Evolutionary conservation across 2,329 filamentous ascomycete genomes (phyloP), one percentile per base, ranked within the genome.

Genomic region (Ophiostoma pallidulum): DNA sequence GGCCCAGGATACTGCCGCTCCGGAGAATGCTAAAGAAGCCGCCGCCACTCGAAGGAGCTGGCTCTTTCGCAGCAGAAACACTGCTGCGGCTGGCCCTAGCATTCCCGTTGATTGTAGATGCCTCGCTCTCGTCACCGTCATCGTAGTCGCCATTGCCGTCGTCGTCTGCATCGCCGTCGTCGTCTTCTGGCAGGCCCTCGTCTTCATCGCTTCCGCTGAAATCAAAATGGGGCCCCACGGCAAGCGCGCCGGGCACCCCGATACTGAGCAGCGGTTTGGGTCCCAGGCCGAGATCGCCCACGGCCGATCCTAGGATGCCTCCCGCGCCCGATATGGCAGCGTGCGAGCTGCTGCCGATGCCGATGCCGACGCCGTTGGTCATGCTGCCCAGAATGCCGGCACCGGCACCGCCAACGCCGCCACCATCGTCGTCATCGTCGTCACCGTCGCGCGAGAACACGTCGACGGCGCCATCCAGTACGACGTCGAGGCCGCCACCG

Each of bases 21-120:
- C 78, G 77, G 41, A 82, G 62, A 54, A 82, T 81, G 57, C 76
- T 80, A 62, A 82, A 83, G 55, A 83, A 67, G 64, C 77, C 79
- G 14, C 64, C 63, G 28, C 57, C 59, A n/a, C 58, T 5, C 24
- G 10, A 10, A 28, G 24, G 24, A 28, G 24, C 24, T 10, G 6
- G 24, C 24, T 28, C 10, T n/a, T n/a, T n/a, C n/a, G n/a, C n/a
- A n/a, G n/a, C n/a, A n/a, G n/a, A n/a, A n/a, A n/a, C 24, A 5
- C 5, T 32, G 13, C 14, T 13, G n/a, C 24, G 36, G 39, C 40
- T 43, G 39, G 33, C 41, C 4, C 19, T 19, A 39, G 18, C 5
- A 5, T 28, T 39, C 18, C 54, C 53, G 9, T 48, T 51, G 4
- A 50, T 51, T 4, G 56, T 48, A 2, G 56, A 53, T 4, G 54